These are phyloP conservation scores for Elasticomyces elasticus DNA, from an alignment of 495 filamentous ascomycete species.

Conservation along the genomic window DNA sequence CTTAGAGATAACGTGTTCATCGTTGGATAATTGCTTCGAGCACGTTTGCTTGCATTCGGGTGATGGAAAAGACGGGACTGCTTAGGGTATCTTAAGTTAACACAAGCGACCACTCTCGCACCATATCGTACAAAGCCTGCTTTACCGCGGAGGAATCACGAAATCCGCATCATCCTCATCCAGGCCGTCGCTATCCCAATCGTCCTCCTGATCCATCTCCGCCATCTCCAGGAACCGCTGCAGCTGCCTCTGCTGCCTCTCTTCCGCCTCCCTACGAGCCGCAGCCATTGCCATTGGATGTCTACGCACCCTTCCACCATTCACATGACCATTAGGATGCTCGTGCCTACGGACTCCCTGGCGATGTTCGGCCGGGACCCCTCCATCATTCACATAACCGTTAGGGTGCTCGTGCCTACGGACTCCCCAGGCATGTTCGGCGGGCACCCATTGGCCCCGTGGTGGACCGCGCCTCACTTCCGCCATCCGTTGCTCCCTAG, in stretches of 20 bases:
- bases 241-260: constrained; percentile 31
- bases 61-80: too few species aligned
- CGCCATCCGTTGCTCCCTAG: too few species aligned
- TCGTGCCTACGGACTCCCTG: constrained; percentile 14
- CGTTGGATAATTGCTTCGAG: too few species aligned
- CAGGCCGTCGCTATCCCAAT: constrained; percentile 55
- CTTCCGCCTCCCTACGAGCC: constrained; percentile 11
- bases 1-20: too few species aligned
- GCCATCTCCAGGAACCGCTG: constrained; percentile 47
- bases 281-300: background rate
- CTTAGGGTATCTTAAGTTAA: too few species aligned
- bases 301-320: background rate
- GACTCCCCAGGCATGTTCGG: too few species aligned
- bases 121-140: too few species aligned
- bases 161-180: constrained; percentile 33
- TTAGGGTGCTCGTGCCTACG: constrained; percentile 8
- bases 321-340: background rate
- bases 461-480: too few species aligned
- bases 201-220: constrained; percentile 50
- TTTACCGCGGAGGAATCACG: constrained; percentile 11
- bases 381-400: background rate
- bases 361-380: too few species aligned
- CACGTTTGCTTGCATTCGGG: too few species aligned
- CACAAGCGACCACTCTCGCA: too few species aligned
- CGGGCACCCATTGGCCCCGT: too few species aligned